A percentile compares a stretch with the other conserved stretches of the same genome.
Evolutionary conservation across 2,329 filamentous ascomycete genomes (phyloP).

Genomic region (Penicillium sclerotigenum): DNA sequence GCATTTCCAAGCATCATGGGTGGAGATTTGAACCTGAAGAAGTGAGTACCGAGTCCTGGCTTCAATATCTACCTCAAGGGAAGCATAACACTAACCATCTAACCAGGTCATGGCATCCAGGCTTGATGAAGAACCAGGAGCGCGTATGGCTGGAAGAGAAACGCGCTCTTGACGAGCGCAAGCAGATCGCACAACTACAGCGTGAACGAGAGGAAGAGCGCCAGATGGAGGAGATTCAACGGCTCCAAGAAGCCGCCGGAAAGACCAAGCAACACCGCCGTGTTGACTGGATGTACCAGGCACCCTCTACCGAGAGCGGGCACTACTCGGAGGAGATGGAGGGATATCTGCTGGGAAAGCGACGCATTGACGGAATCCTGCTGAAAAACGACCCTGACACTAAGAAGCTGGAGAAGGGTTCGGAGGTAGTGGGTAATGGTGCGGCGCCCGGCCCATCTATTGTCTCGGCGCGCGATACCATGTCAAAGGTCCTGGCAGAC

Average conservation of each 20-base stretch:
- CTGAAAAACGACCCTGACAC: slow-evolving; percentile 71
- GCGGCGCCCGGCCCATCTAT: slow-evolving; percentile 48
- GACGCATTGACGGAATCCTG: slow-evolving; percentile 76
- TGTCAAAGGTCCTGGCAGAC: slow-evolving; percentile 83
- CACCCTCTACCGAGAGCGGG: slow-evolving; percentile 70
- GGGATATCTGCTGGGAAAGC: slow-evolving; percentile 86
- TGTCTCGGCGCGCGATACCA: slow-evolving; percentile 74
- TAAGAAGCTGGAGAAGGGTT: slow-evolving; percentile 75
- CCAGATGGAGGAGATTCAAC: slow-evolving; percentile 85
- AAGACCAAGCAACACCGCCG: slow-evolving; percentile 75
- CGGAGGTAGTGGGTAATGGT: slow-evolving; percentile 24
- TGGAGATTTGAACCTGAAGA: slow-evolving; percentile 92
- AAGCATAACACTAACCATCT: slow-evolving; percentile 17
- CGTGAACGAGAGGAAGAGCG: slow-evolving; percentile 94
- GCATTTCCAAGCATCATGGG: slow-evolving; percentile 62
- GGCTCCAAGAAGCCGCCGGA: slow-evolving; percentile 82
- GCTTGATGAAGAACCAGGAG: slow-evolving; percentile 83
- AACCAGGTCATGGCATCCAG: slow-evolving; percentile 79
- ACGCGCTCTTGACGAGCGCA: slow-evolving; percentile 89
- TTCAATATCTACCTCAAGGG: background rate
- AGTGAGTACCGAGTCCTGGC: slow-evolving; percentile 43
- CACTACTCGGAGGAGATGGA: slow-evolving; percentile 82
- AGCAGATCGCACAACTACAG: slow-evolving; percentile 83
- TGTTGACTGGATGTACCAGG: slow-evolving; percentile 98
- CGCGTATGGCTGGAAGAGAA: slow-evolving; percentile 89